Evolutionary conservation across 352 stramenopile genomes (phyloP), one percentile per base, ranked within the genome.

Genomic region (Phytophthora uliginosa): DNA sequence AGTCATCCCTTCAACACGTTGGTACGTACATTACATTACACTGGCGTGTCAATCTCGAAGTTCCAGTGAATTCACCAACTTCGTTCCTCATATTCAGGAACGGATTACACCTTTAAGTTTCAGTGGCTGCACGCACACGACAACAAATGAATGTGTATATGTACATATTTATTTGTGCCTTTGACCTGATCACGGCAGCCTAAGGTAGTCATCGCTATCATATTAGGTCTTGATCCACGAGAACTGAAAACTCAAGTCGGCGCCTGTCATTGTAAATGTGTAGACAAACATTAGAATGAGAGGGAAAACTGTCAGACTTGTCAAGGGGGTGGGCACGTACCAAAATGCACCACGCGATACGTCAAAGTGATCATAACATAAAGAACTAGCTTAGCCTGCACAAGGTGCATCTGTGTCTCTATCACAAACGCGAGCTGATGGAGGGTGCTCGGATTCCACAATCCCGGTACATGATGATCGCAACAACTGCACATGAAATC

Each of bases 361-460:
- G 33, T 51, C n/a, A 62, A 50, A 2, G 55, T 51, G 9, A 62
- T 60, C 5, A 73, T 22, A 9, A 68, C 26, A 40, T 61, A 78
- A 2, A 68, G 24, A 10, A 71, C 3, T 13, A 78, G 45, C 17
- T 60, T 63, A n/a, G 22, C 34, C 52, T 73, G 72, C 31, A 79
- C 57, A 6, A 52, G 58, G 15, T 28, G 50, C 38, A 50, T 22
- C 22, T 60, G 72, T 7, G 58, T 73, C 26, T 79, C 62, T 4
- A 79, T 50, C 26, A 76, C 72, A 33, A 79, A 59, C n/a, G 53
- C 53, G 53, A 59, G 31, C n/a, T 59, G 31, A 10, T 59, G 31
- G 2, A 59, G 53, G 15, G 28, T n/a, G n/a, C 18, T 42, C 18
- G 10, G 3, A 42, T 45, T 18, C 53, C 26, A 31, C 53, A 59